Evolutionary conservation across 2,329 filamentous ascomycete species (phyloP), one percentile per base, ranked within the genome.

Genomic region (Mycosphaerella sp.): DNA sequence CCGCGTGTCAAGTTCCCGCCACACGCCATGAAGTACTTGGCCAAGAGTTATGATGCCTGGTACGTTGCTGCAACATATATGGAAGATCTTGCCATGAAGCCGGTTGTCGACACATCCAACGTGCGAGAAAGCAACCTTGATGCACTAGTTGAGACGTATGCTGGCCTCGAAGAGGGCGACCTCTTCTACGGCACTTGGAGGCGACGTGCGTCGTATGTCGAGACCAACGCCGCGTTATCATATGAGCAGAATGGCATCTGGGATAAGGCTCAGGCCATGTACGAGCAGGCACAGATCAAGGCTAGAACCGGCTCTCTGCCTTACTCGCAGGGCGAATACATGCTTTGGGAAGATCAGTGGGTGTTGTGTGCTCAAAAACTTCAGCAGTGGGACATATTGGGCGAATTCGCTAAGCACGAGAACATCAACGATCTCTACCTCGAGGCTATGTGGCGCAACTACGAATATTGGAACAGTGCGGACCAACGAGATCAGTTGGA

Each of bases 261-360:
- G 94, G 93, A 98, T 64, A 97, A 97, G 71, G 90, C 94, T 1
- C 94, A 98, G 71, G 87, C 87, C 64, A 85, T 96, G 74, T 98
- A 97, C 68, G 93, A 99, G 70, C 85, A 85, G 50, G 93, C 94
- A 0, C 94, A 98, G 70, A 89, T 98, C 68, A 98, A 97, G 69
- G 93, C 94, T 40, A 82, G 94, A 41, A 97, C 91, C 0, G 93
- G 90, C 45, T 88, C 91, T n/a, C 82, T 97, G 55, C 91, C 93
- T 0, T 97, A 96, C 69, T 95, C 91, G 1, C 87, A 94, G 62
- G 89, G 85, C 28, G 93, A 99, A 70, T 99, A 99, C 71, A 96
- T 95, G 81, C 79, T 99, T 1, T 99, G 93, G 93, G 93, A 99
- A 71, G 93, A 99, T 66, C 94, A 98, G 63, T 99, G 93, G 93